Base-by-base conservation (phyloP, 495 filamentous ascomycete genomes). In the Hypoxylon fuscum region DNA sequence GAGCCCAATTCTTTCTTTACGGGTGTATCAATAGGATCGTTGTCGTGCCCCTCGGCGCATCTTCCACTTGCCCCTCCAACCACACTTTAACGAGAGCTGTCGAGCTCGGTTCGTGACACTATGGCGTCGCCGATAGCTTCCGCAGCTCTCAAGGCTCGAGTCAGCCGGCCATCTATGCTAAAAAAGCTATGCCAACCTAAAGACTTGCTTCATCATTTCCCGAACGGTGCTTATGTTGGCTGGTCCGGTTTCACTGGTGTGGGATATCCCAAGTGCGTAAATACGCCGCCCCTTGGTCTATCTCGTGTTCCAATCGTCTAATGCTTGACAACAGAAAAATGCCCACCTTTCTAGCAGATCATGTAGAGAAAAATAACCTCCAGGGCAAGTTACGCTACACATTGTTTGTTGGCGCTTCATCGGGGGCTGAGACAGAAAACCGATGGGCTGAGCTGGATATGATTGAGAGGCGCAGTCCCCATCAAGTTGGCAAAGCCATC, bases 181-280 rank as follows among this genome's bases (percentile, higher is more conserved):
- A 90, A 85, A 58, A 95, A 92, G 79, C 77, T 96, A 20, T 87
- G 88, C 58, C 85, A 83, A 53, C 85, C 92, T 34, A 87, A 93
- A 74, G 92, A 96, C 74, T 75, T 96, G 49, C 80, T 96, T 45
- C 81, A 88, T 51, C 81, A 88, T 31, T 96, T 96, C 69, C 92
- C 92, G 46, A 81, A 95, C 83, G 88, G 87, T 70, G 74, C 89
- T 7, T 94, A 93, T 71, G 83, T 96, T 69, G 91, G 91, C 55
- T 96, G 91, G 91, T 90, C 88, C 62, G 92, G 92, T 20, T 96
- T 96, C 73, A 96, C 92, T 20, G 92, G 91, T 66, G 90, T 94
- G 48, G 92, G 92, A 49, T 96, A 96, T 75, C 91, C 91, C 47
- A 95, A 95, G 89, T 89, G 80, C 38, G 88, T 82, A 15, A 31